Percentiles rank a stretch among this genome's conserved stretches.
Evolutionary conservation across 306 rosid genomes (phyloP).

Genomic region (Pterocarpus santalinus): DNA sequence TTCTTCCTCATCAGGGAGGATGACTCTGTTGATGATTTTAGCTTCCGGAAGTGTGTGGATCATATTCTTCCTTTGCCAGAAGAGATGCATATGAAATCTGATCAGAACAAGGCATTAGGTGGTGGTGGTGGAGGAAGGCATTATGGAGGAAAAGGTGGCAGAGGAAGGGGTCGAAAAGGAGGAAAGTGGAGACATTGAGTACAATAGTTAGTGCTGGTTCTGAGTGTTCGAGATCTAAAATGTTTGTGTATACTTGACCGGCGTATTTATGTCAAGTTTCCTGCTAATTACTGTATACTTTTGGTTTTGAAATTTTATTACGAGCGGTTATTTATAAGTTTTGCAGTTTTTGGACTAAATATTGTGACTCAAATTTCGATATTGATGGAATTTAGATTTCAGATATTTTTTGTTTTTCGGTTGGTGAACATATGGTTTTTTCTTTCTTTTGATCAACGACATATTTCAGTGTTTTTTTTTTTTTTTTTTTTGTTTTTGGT

Average conservation of each 20-base stretch:
- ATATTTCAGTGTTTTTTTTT: no score
- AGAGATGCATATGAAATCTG: slow-evolving; percentile 64
- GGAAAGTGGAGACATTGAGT: slow-evolving; percentile 72
- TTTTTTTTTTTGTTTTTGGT: no score
- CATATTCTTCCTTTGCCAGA: slow-evolving; percentile 91
- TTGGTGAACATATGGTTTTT: no score
- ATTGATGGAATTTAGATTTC: neutral
- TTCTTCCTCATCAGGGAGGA: slow-evolving; percentile 89
- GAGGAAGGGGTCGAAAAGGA: slow-evolving; percentile 71
- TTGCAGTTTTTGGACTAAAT: slow-evolving; percentile 9
- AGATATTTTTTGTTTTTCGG: no score
- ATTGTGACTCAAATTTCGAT: neutral
- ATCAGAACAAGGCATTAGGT: slow-evolving; percentile 62
- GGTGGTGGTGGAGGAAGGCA: slow-evolving; percentile 63
- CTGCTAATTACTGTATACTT: slow-evolving; percentile 13
- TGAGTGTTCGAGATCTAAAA: slow-evolving; percentile 3
- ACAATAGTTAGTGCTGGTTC: slow-evolving; percentile 17
- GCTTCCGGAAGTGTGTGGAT: slow-evolving; percentile 97
- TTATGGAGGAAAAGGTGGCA: slow-evolving; percentile 66
- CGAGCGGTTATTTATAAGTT: slow-evolving; percentile 6
- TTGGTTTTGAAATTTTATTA: slow-evolving; percentile 9
- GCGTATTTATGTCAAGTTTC: slow-evolving; percentile 24
- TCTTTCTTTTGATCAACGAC: no score
- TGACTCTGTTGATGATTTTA: slow-evolving; percentile 78
- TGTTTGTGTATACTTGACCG: slow-evolving; percentile 24